Conservation (phyloP, 1,284 basidiomycete species). For the Phlebopus sp. region DNA sequence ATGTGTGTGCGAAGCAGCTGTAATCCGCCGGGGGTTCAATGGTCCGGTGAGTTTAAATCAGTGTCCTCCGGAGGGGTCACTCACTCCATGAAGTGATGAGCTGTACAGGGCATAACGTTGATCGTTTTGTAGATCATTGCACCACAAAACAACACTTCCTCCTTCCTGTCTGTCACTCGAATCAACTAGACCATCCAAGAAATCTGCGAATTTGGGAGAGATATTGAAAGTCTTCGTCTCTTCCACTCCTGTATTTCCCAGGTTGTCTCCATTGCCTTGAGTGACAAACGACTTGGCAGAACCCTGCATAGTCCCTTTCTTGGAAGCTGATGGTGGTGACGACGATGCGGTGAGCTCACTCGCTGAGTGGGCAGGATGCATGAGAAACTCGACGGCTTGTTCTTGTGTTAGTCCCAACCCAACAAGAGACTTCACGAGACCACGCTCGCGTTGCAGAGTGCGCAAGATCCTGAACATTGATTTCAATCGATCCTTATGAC, state of each 20-base stretch:
- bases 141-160: slow-evolving; percentile 74
- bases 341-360: slow-evolving; percentile 8
- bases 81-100: slow-evolving; percentile 22
- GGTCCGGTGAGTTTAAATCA: neutral
- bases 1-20: slow-evolving; percentile 73
- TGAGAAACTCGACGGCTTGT: slow-evolving; percentile 72
- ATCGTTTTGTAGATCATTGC: slow-evolving; percentile 91
- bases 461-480: slow-evolving; percentile 54
- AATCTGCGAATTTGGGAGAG: slow-evolving; percentile 35
- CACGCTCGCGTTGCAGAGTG: slow-evolving; percentile 71
- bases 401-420: slow-evolving; percentile 57
- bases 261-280: slow-evolving; percentile 4
- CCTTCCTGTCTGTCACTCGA: slow-evolving; percentile 84
- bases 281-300: slow-evolving; percentile 12
- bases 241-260: slow-evolving; percentile 23
- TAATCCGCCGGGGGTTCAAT: slow-evolving; percentile 4
- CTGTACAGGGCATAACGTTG: slow-evolving; percentile 58
- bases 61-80: neutral
- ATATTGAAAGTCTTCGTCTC: slow-evolving; percentile 19
- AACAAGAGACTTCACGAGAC: slow-evolving; percentile 59
- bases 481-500: slow-evolving; percentile 2
- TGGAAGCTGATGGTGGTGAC: neutral
- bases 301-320: slow-evolving; percentile 1
- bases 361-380: slow-evolving; percentile 45
- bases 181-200: slow-evolving; percentile 79